Percentiles rank a stretch among this genome's conserved stretches.
Evolutionary conservation across 257 asterid genomes (phyloP).

Genomic region (Asclepias syriaca): DNA sequence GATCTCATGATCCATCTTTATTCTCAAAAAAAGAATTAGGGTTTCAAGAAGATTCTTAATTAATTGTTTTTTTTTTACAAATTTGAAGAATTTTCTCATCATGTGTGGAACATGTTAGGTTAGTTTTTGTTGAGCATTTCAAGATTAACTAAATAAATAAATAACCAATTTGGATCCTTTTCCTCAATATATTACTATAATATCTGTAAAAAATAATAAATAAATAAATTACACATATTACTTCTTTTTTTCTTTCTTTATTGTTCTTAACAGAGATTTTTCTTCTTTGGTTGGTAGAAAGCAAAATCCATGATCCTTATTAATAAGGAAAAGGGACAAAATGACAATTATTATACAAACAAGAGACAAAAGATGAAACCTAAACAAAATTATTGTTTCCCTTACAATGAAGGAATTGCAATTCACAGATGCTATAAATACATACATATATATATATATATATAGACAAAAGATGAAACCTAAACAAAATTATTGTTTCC

Average conservation of each 20-base stretch:
- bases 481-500: background rate
- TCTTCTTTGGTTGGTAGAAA: background rate
- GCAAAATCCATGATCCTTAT: background rate
- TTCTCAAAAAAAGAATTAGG: background rate
- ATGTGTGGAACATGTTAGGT: conserved; percentile 2
- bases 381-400: background rate
- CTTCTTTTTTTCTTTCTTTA: no score
- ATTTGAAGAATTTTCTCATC: background rate
- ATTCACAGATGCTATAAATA: background rate
- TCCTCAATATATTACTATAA: no score
- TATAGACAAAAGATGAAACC: background rate
- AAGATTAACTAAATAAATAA: no score
- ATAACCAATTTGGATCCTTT: no score
- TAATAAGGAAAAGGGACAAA: background rate
- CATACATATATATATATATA: no score
- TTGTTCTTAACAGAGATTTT: background rate
- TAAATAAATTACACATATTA: no score
- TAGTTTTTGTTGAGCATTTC: background rate
- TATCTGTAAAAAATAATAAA: no score
- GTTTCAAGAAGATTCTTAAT: background rate
- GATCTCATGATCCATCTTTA: background rate
- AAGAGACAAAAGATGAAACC: background rate
- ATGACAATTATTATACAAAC: background rate
- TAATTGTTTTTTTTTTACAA: background rate
- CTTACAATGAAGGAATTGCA: background rate